A percentile compares a stretch with the other conserved stretches of the same genome.
Evolutionary conservation across 352 stramenopile species (phyloP).

Genomic region (Phytophthora capsici): DNA sequence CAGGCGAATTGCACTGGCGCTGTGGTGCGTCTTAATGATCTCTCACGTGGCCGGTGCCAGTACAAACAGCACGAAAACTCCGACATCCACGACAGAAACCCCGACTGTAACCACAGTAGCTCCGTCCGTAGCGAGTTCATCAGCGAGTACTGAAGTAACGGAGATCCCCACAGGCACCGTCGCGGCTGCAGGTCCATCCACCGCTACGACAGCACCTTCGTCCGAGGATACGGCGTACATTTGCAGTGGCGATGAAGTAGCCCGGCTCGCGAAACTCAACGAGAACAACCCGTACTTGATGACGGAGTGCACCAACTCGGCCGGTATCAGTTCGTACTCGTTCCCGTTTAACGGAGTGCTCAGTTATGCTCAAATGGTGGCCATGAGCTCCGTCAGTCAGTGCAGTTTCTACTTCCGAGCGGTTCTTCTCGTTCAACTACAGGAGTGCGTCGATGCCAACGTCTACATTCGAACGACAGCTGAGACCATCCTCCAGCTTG

Average conservation of each 20-base stretch:
- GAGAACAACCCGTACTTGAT: slow-evolving; percentile 39
- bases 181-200: slow-evolving; percentile 1
- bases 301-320: slow-evolving; percentile 24
- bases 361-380: slow-evolving; percentile 38
- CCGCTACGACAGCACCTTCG: not conserved
- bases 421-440: slow-evolving; percentile 36
- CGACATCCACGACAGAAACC: slow-evolving; percentile 21
- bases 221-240: slow-evolving; percentile 30
- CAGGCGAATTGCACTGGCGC: slow-evolving; percentile 2
- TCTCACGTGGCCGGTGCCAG: slow-evolving; percentile 1
- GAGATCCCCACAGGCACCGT: slow-evolving; percentile 27
- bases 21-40: slow-evolving; percentile 21
- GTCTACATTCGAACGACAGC: slow-evolving; percentile 42
- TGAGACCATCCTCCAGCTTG: slow-evolving; percentile 37
- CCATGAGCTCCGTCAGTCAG: slow-evolving; percentile 29
- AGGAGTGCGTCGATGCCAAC: slow-evolving; percentile 40
- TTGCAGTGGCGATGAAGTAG: slow-evolving; percentile 40
- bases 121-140: slow-evolving; percentile 14
- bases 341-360: slow-evolving; percentile 44
- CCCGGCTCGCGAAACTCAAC: slow-evolving; percentile 33
- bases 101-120: slow-evolving; percentile 15
- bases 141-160: slow-evolving; percentile 1
- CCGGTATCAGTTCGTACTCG: slow-evolving; percentile 32
- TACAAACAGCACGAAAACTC: slow-evolving; percentile 27
- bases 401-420: slow-evolving; percentile 39